Percentiles rank a stretch among this genome's conserved stretches.
Conservation (phyloP, 139 green algal species). For the Monoraphidium neglectum region DNA sequence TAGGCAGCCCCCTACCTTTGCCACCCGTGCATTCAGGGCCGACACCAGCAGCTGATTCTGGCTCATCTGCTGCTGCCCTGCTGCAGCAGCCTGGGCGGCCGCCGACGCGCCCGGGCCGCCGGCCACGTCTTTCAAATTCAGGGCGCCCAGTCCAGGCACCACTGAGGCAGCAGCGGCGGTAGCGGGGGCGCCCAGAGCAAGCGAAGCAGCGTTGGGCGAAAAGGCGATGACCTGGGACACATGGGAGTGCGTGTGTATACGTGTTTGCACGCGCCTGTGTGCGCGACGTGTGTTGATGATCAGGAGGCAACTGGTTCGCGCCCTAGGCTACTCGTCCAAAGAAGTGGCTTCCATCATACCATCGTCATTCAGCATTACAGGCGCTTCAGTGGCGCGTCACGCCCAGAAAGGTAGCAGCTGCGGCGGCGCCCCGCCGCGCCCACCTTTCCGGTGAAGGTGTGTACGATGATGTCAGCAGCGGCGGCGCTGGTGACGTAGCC, state of each 20-base stretch:
- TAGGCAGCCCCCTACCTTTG: conserved; percentile 21
- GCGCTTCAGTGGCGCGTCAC: not conserved
- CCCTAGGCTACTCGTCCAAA: too few species aligned
- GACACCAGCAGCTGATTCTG: conserved; percentile 22
- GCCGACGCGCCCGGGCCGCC: too few species aligned
- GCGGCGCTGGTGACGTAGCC: conserved; percentile 61
- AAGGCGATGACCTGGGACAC: not conserved
- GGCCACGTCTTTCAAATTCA: too few species aligned
- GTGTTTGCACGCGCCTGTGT: too few species aligned
- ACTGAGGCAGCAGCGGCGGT: conserved; percentile 6
- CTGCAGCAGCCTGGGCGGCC: too few species aligned
- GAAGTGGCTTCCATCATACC: too few species aligned
- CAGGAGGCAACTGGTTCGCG: too few species aligned
- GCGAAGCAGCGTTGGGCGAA: not conserved
- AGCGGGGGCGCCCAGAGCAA: not conserved
- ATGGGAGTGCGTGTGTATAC: too few species aligned
- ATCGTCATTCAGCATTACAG: too few species aligned
- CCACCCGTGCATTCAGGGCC: conserved; percentile 25
- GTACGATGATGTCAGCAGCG: conserved; percentile 64
- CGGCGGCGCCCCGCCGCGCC: not conserved
- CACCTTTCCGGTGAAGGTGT: conserved; percentile 79
- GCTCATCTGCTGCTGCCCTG: too few species aligned
- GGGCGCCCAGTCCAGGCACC: too few species aligned
- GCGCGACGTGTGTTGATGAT: too few species aligned
- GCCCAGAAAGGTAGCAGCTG: not conserved